A percentile compares a stretch with the other conserved stretches of the same genome.
Conservation (phyloP, 2,329 filamentous ascomycete genomes). For the Salinomyces thailandicus region DNA sequence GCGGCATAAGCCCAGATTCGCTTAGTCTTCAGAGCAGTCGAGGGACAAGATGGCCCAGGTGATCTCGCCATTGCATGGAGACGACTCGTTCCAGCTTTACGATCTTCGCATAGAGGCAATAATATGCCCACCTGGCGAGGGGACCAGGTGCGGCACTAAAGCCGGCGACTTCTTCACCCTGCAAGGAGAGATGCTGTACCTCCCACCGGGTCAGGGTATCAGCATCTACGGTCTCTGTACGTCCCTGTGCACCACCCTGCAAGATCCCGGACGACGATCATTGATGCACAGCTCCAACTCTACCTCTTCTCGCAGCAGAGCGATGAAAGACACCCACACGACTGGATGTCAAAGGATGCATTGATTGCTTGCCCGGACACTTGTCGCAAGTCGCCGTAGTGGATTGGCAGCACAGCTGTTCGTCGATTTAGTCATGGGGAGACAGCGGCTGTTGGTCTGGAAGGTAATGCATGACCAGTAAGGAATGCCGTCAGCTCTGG, state of each 20-base stretch:
- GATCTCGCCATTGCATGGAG: no score
- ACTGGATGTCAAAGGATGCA: conserved; percentile 16
- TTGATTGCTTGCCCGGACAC: conserved; percentile 14
- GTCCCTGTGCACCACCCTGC: neutral
- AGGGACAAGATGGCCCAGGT: no score
- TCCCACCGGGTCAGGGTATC: conserved; percentile 13
- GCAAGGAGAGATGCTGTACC: conserved; percentile 15
- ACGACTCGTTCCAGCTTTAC: conserved; percentile 10
- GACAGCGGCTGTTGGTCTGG: conserved; percentile 12
- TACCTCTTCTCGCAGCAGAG: conserved; percentile 15
- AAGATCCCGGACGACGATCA: neutral
- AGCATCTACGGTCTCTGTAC: conserved; percentile 16
- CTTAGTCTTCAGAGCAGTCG: no score
- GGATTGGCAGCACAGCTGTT: conserved; percentile 8
- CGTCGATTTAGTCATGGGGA: conserved; percentile 13
- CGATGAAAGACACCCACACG: conserved; percentile 12
- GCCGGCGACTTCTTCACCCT: conserved; percentile 14
- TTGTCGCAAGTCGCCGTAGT: conserved; percentile 11
- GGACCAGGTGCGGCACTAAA: conserved; percentile 15
- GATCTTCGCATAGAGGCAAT: conserved; percentile 14
- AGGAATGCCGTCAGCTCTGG: no score
- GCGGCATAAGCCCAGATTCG: no score
- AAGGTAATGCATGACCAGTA: conserved; percentile 4
- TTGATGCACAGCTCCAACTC: conserved; percentile 9
- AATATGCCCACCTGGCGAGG: conserved; percentile 10